phyloP scores from a whole-genome alignment of 2,329 filamentous ascomycete genomes.

The Salinomyces thailandicus region DNA sequence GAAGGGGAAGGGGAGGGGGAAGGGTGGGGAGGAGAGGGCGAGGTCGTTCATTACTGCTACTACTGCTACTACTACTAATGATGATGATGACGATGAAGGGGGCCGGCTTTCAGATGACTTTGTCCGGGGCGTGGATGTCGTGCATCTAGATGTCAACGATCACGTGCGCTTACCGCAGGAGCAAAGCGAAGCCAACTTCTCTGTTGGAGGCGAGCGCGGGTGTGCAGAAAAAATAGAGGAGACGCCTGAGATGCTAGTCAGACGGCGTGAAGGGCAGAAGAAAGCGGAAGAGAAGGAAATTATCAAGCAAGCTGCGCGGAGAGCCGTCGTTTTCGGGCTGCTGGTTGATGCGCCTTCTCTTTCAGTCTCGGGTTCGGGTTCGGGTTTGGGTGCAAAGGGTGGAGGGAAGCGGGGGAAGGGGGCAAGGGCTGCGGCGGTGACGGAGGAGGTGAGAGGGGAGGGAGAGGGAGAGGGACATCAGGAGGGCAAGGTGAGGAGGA shows the following conservation, averaged over 20 bases:
- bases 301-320: conserved; percentile 52
- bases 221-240: conserved; percentile 43
- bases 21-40: background rate
- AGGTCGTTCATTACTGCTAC: too few relatives aligned
- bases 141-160: too few relatives aligned
- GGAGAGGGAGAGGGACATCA: conserved; percentile 9
- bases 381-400: conserved; percentile 8
- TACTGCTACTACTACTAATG: background rate
- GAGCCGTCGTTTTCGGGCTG: conserved; percentile 49
- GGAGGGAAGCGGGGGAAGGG: conserved; percentile 12
- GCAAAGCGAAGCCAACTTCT: conserved; percentile 45
- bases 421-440: conserved; percentile 6
- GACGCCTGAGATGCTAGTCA: conserved; percentile 41
- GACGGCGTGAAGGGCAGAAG: conserved; percentile 40
- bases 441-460: conserved; percentile 17
- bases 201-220: conserved; percentile 47
- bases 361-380: too few relatives aligned
- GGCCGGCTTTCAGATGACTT: too few relatives aligned
- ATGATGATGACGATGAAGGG: conserved; percentile 11
- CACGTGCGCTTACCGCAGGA: conserved; percentile 30
- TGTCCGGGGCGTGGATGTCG: conserved; percentile 3
- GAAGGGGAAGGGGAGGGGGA: background rate
- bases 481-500: conserved; percentile 23
- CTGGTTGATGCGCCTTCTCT: conserved; percentile 15
- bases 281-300: conserved; percentile 45